Evolutionary conservation across 2,329 filamentous ascomycete species (phyloP).

Genomic region (Hypoxylon sp.): DNA sequence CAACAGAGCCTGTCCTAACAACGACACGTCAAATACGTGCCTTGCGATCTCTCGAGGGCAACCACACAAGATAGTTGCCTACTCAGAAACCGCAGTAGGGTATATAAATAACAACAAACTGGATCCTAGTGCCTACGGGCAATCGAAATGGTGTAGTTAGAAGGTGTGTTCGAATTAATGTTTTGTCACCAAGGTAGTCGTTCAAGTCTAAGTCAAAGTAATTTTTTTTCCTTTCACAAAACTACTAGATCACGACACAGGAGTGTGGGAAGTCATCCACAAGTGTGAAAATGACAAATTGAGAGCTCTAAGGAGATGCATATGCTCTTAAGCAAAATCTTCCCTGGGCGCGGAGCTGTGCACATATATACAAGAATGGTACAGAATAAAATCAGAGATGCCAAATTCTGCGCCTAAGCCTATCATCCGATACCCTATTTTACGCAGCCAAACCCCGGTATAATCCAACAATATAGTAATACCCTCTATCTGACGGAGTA

Average conservation of each 20-base stretch:
- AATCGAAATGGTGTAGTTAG: not conserved
- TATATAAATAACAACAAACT: not conserved
- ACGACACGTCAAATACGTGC: not conserved
- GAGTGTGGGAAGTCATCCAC: not conserved
- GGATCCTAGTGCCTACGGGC: not conserved
- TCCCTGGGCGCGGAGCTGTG: not conserved
- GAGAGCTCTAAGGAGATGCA: not conserved
- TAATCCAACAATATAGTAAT: not conserved
- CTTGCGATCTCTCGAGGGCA: not conserved
- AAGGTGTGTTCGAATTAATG: not conserved
- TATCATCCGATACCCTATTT: not conserved
- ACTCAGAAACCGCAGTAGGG: not conserved
- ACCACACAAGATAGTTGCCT: not conserved
- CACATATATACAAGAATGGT: constrained; percentile 28
- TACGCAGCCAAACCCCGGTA: constrained; percentile 9
- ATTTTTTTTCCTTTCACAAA: not conserved
- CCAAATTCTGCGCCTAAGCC: not conserved
- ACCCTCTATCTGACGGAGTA: not conserved
- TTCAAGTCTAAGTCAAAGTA: not conserved
- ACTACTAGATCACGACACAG: not conserved
- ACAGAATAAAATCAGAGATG: not conserved
- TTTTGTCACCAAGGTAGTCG: not conserved
- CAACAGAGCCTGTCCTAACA: not conserved
- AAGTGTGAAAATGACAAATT: not conserved
- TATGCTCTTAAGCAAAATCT: not conserved